Evolutionary conservation across 495 filamentous ascomycete genomes (phyloP).

Genomic region (Pseudotulostoma volvatum): DNA sequence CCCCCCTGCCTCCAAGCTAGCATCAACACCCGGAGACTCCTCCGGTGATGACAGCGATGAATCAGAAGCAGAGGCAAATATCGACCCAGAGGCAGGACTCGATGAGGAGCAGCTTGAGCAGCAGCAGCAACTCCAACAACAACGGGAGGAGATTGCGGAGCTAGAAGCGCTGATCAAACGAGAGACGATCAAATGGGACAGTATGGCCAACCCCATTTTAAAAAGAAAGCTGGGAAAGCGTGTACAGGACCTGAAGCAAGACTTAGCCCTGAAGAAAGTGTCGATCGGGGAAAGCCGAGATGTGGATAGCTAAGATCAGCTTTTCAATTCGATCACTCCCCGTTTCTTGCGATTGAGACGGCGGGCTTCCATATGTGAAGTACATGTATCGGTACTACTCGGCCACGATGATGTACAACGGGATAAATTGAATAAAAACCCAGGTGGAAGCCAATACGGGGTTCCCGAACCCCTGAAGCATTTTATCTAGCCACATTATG

Average conservation of each 20-base stretch:
- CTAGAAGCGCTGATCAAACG: slow-evolving; percentile 29
- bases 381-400: too few species aligned
- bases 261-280: slow-evolving; percentile 32
- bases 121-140: slow-evolving; percentile 31
- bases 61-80: slow-evolving; percentile 46
- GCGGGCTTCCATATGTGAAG: slow-evolving; percentile 17
- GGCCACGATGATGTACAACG: slow-evolving; percentile 17
- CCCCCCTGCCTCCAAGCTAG: slow-evolving; percentile 12
- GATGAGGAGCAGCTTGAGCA: slow-evolving; percentile 37
- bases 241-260: slow-evolving; percentile 31
- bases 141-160: slow-evolving; percentile 33
- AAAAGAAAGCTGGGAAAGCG: slow-evolving; percentile 33
- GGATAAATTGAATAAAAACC: too few species aligned
- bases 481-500: too few species aligned
- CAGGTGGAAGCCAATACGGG: too few species aligned
- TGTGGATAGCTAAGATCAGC: slow-evolving; percentile 7
- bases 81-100: slow-evolving; percentile 40
- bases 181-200: slow-evolving; percentile 28
- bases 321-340: slow-evolving; percentile 2
- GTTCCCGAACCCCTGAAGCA: too few species aligned
- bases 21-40: slow-evolving; percentile 10
- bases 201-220: slow-evolving; percentile 28
- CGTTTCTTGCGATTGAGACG: slow-evolving; percentile 10
- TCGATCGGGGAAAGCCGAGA: slow-evolving; percentile 29
- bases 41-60: slow-evolving; percentile 33